Conservation (phyloP, 805 yeast species). For the Jamesozyma spencerorum region DNA sequence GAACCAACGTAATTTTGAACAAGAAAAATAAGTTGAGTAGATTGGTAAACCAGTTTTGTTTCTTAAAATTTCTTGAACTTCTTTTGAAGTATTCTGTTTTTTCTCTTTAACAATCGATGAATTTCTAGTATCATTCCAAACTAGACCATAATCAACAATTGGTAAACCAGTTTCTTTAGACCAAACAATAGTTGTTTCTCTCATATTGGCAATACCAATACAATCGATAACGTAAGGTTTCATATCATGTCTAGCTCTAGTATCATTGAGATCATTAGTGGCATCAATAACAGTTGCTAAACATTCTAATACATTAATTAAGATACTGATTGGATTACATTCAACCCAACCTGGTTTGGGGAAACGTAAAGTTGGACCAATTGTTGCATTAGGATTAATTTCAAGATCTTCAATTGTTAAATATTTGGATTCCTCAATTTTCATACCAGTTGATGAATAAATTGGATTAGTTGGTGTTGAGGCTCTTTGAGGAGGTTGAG, state of each 20-base stretch:
- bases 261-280: slow-evolving; percentile 48
- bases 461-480: slow-evolving; percentile 35
- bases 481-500: neutral
- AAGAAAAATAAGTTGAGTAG: slow-evolving; percentile 77
- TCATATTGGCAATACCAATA: slow-evolving; percentile 89
- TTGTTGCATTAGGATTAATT: slow-evolving; percentile 6
- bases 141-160: slow-evolving; percentile 72
- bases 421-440: slow-evolving; percentile 49
- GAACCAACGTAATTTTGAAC: slow-evolving; percentile 83
- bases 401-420: slow-evolving; percentile 53
- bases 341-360: slow-evolving; percentile 92
- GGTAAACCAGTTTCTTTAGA: slow-evolving; percentile 74
- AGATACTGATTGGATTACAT: slow-evolving; percentile 76
- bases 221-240: slow-evolving; percentile 56
- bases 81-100: slow-evolving; percentile 43
- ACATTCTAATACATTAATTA: slow-evolving; percentile 68
- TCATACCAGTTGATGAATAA: slow-evolving; percentile 67
- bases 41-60: slow-evolving; percentile 76
- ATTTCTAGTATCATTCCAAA: slow-evolving; percentile 94
- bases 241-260: slow-evolving; percentile 34
- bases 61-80: slow-evolving; percentile 47
- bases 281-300: slow-evolving; percentile 54
- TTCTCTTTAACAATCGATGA: slow-evolving; percentile 57
- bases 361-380: slow-evolving; percentile 62
- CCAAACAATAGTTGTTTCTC: slow-evolving; percentile 91